A percentile compares a stretch with the other conserved stretches of the same genome.
Evolutionary conservation across 352 stramenopile species (phyloP).

Genomic region (Globisporangium solare): DNA sequence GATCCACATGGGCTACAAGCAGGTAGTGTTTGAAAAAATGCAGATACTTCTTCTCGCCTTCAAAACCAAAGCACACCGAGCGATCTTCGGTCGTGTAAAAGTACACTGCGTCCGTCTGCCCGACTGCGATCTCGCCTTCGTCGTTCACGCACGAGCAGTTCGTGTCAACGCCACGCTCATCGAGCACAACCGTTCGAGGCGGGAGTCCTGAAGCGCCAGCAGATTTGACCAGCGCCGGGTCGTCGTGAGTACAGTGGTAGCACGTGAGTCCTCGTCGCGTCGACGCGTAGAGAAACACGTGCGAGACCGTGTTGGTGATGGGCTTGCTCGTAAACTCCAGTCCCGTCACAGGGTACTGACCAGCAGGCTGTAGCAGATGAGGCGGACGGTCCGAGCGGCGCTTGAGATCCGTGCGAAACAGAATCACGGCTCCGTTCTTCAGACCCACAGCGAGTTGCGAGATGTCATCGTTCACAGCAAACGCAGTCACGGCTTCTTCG

Average conservation of each 20-base stretch:
- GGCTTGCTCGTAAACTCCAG: conserved; percentile 80
- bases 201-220: conserved; percentile 50
- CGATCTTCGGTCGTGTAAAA: conserved; percentile 89
- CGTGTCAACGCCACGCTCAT: conserved; percentile 77
- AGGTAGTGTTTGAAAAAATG: conserved; percentile 89
- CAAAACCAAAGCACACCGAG: conserved; percentile 84
- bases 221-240: conserved; percentile 71
- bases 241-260: conserved; percentile 83
- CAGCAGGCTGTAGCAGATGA: conserved; percentile 70
- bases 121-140: conserved; percentile 77
- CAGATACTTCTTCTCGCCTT: conserved; percentile 85
- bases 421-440: conserved; percentile 80
- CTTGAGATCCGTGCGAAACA: conserved; percentile 80
- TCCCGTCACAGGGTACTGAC: conserved; percentile 73
- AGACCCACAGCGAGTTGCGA: conserved; percentile 76
- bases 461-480: conserved; percentile 81
- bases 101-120: conserved; percentile 84
- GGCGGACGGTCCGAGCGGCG: conserved; percentile 61
- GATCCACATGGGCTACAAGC: conserved; percentile 77
- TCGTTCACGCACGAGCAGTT: conserved; percentile 84
- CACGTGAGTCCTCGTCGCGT: conserved; percentile 75
- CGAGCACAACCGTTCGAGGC: conserved; percentile 68
- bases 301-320: conserved; percentile 46
- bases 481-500: conserved; percentile 83
- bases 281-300: conserved; percentile 79